Percentiles rank a stretch among this genome's conserved stretches.
phyloP scores from a whole-genome alignment of 805 yeast genomes.

The Yarrowia yakushimensis region DNA sequence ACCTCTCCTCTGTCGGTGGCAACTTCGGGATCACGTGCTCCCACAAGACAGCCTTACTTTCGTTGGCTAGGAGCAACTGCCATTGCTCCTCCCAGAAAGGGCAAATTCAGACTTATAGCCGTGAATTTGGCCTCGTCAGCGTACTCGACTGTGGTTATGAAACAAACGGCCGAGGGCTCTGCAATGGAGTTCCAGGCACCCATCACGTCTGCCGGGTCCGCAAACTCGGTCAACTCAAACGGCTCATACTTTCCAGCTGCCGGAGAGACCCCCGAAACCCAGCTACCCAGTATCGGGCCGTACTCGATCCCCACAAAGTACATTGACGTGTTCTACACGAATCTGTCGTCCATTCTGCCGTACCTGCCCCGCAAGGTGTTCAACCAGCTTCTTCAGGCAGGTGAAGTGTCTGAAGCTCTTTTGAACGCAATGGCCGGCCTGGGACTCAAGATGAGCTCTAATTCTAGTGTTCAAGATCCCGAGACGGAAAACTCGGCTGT shows the following conservation, averaged over 20 bases:
- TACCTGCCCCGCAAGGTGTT: slow-evolving; percentile 30
- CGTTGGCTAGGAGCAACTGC: slow-evolving; percentile 37
- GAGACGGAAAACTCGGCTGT: slow-evolving; percentile 27
- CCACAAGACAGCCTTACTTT: slow-evolving; percentile 34
- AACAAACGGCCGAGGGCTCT: slow-evolving; percentile 12
- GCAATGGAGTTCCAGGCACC: slow-evolving; percentile 16
- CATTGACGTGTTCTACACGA: slow-evolving; percentile 28
- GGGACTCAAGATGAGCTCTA: slow-evolving; percentile 22
- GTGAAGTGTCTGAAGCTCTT: slow-evolving; percentile 32
- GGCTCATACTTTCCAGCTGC: slow-evolving; percentile 1
- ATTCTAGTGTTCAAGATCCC: not conserved
- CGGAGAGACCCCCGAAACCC: not conserved
- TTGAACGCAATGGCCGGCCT: slow-evolving; percentile 34
- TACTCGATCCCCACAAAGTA: slow-evolving; percentile 15
- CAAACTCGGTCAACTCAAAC: slow-evolving; percentile 2
- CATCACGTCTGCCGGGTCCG: not conserved
- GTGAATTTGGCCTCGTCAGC: slow-evolving; percentile 30
- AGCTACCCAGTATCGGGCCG: slow-evolving; percentile 1
- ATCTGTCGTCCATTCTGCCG: slow-evolving; percentile 32
- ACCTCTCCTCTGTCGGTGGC: not conserved
- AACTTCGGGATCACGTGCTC: not conserved
- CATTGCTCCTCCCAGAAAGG: slow-evolving; percentile 34
- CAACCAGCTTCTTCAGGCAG: slow-evolving; percentile 28
- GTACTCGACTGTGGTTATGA: slow-evolving; percentile 8
- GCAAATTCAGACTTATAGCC: slow-evolving; percentile 34